Evolutionary conservation across 495 filamentous ascomycete species (phyloP).

Genomic region (Neurospora tetraspora): DNA sequence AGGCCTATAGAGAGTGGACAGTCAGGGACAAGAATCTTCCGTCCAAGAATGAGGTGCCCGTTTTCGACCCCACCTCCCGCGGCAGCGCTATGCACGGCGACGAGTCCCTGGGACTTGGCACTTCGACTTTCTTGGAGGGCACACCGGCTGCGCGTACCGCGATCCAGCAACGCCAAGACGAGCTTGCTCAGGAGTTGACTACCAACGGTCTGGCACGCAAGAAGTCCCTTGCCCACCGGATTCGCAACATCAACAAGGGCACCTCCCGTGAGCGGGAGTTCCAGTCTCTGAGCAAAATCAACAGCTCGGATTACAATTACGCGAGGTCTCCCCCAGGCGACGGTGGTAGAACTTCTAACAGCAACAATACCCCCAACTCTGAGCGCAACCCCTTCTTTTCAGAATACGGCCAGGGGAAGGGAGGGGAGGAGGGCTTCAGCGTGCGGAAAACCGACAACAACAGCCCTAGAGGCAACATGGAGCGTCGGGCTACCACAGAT

Average conservation of each 20-base stretch:
- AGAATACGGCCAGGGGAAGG: conserved; percentile 48
- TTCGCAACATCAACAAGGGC: conserved; percentile 55
- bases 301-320: conserved; percentile 36
- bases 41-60: conserved; percentile 30
- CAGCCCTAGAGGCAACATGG: conserved; percentile 51
- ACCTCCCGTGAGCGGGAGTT: conserved; percentile 31
- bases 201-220: conserved; percentile 71
- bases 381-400: conserved; percentile 80
- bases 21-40: conserved; percentile 17
- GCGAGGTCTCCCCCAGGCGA: conserved; percentile 42
- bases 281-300: conserved; percentile 42
- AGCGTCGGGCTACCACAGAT: conserved; percentile 64
- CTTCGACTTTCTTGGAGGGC: conserved; percentile 92
- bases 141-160: conserved; percentile 78
- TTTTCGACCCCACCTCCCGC: conserved; percentile 40
- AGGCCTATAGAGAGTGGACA: conserved; percentile 74
- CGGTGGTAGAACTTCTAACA: conserved; percentile 55
- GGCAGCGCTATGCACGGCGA: conserved; percentile 72
- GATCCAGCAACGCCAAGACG: conserved; percentile 66
- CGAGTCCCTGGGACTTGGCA: conserved; percentile 76
- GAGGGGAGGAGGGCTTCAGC: conserved; percentile 33
- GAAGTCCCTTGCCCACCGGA: conserved; percentile 84
- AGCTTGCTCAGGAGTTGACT: conserved; percentile 40
- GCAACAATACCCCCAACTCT: conserved; percentile 49
- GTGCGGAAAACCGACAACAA: conserved; percentile 32